Conservation (phyloP, 768 basidiomycete species). For the Leccinum longicurvipes region DNA sequence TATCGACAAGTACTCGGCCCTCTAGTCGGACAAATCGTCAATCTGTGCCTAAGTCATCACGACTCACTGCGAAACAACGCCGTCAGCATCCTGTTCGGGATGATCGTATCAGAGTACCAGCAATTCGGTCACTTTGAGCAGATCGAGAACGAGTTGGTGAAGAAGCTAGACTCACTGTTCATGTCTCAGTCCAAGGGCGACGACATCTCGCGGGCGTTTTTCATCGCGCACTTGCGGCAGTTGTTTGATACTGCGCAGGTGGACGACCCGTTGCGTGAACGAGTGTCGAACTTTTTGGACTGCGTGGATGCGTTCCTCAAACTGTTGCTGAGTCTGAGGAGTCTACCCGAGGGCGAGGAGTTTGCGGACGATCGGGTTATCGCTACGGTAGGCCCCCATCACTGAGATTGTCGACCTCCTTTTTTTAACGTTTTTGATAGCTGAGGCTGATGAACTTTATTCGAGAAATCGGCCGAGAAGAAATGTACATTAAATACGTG, state of each 20-base stretch:
- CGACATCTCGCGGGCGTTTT: slow-evolving; percentile 88
- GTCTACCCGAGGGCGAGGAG: slow-evolving; percentile 89
- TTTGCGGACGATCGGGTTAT: slow-evolving; percentile 93
- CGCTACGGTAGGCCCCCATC: slow-evolving; percentile 58
- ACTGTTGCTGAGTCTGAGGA: slow-evolving; percentile 80
- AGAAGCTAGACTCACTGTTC: slow-evolving; percentile 84
- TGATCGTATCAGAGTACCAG: slow-evolving; percentile 92
- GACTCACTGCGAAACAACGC: slow-evolving; percentile 88
- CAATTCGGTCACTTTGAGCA: slow-evolving; percentile 80
- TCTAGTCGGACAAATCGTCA: slow-evolving; percentile 86
- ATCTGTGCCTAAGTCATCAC: slow-evolving; percentile 91
- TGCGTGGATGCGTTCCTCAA: slow-evolving; percentile 93
- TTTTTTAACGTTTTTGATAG: slow-evolving; percentile 36
- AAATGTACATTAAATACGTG: slow-evolving; percentile 95
- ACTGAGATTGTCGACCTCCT: not conserved
- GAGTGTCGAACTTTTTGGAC: slow-evolving; percentile 79
- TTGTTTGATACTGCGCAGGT: slow-evolving; percentile 85
- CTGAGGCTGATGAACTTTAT: slow-evolving; percentile 93
- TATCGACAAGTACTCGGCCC: slow-evolving; percentile 82
- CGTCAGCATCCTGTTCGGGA: slow-evolving; percentile 89
- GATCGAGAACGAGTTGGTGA: slow-evolving; percentile 92
- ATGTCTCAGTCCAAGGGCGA: slow-evolving; percentile 92
- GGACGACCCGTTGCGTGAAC: slow-evolving; percentile 72
- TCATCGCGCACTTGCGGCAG: slow-evolving; percentile 84
- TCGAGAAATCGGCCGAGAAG: slow-evolving; percentile 83